Percentiles rank a stretch among this genome's conserved stretches.
phyloP scores from a whole-genome alignment of 441 rosid genomes.

The Breynia disticha region DNA sequence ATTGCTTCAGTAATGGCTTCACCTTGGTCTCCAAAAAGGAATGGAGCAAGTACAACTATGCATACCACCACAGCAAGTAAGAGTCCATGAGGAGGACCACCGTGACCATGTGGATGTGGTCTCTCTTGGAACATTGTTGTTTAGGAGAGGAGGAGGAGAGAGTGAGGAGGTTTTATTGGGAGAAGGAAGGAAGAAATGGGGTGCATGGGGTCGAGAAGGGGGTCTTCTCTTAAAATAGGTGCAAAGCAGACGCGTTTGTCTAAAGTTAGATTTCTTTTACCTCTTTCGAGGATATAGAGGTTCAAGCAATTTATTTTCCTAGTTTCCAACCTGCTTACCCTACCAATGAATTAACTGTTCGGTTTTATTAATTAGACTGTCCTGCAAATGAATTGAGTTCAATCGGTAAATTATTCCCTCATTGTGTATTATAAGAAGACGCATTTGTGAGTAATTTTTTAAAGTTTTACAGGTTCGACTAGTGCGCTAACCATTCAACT shows the following conservation, averaged over 20 bases:
- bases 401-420: too few species aligned
- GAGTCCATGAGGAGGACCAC: constrained; percentile 69
- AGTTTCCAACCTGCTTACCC: too few species aligned
- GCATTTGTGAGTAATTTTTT: too few species aligned
- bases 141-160: not conserved
- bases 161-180: not conserved
- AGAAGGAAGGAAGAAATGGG: not conserved
- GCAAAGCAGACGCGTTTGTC: not conserved
- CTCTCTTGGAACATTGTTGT: constrained; percentile 29
- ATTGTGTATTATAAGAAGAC: too few species aligned
- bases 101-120: constrained; percentile 23
- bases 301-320: too few species aligned
- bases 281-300: not conserved
- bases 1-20: constrained; percentile 73
- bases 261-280: not conserved
- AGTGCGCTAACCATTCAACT: too few species aligned
- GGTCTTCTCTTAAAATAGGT: not conserved
- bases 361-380: too few species aligned
- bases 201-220: not conserved
- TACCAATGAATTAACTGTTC: too few species aligned
- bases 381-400: too few species aligned
- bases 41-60: constrained; percentile 63
- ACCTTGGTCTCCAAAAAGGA: constrained; percentile 68
- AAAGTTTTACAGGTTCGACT: too few species aligned
- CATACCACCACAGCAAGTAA: constrained; percentile 61